A percentile compares a stretch with the other conserved stretches of the same genome.
These are phyloP conservation scores for Yamadazyma songkhlaensis DNA, from an alignment of 1,139 yeast genomes.

Conservation along the genomic window DNA sequence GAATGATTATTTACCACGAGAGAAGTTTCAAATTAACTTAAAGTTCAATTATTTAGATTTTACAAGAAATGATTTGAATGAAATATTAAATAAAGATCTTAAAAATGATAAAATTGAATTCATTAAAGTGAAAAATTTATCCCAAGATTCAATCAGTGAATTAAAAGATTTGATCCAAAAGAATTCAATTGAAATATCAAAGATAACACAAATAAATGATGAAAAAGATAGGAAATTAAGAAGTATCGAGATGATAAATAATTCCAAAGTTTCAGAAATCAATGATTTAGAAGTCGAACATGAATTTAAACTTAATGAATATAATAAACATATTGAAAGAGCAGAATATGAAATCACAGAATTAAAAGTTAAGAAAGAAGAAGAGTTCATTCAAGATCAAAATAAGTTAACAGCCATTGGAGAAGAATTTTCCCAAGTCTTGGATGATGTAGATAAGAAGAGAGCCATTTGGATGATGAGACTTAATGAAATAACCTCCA, in stretches of 20 bases:
- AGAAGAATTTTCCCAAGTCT: conserved; percentile 53
- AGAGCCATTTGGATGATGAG: conserved; percentile 51
- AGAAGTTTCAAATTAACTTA: conserved; percentile 27
- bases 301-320: conserved; percentile 55
- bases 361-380: conserved; percentile 51
- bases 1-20: conserved; percentile 11
- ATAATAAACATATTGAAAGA: conserved; percentile 64
- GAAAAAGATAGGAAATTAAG: conserved; percentile 27
- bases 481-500: conserved; percentile 56
- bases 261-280: conserved; percentile 52
- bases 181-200: conserved; percentile 19
- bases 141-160: conserved; percentile 47
- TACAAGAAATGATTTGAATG: conserved; percentile 21
- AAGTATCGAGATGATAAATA: conserved; percentile 54
- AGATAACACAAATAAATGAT: conserved; percentile 61
- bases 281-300: conserved; percentile 56
- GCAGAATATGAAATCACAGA: conserved; percentile 59
- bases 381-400: conserved; percentile 54
- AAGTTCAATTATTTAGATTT: conserved; percentile 24
- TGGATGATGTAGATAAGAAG: conserved; percentile 45
- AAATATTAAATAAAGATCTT: conserved; percentile 31
- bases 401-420: conserved; percentile 54
- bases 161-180: conserved; percentile 52
- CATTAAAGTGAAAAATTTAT: conserved; percentile 44
- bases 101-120: conserved; percentile 41